Base-by-base conservation (phyloP, 768 basidiomycete species). In the Naganishia friedmannii region DNA sequence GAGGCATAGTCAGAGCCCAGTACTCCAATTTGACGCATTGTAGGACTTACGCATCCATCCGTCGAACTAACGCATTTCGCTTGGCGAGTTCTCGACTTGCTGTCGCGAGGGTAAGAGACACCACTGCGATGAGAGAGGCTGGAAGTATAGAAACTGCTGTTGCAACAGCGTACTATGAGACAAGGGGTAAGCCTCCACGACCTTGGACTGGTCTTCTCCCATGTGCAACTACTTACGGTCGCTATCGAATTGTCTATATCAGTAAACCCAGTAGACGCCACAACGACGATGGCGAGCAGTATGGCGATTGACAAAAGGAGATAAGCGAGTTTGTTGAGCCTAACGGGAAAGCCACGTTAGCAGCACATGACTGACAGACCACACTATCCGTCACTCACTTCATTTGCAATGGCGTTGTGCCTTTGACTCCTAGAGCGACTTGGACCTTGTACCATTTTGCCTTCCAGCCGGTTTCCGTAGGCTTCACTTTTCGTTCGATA, bases 21-120 rank as follows among this genome's bases (percentile, higher is more conserved):
- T 15, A n/a, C 39, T 9, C 19, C 3, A 21, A 23, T 53, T 1
- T 34, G 10, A 37, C 15, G 6, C 42, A 45, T 34, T 4, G 28
- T 28, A n/a, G 42, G 12, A 69, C 68, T 69, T 31, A 82, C 26
- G 87, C 87, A 72, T 88, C 87, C 71, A 89, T 84, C 66, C 86
- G 84, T 39, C 87, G 83, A 19, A 88, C 86, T 68, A 89, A 85
- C 39, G 88, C 88, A 71, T 88, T 83, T 45, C 84, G 79, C 57
- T 80, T 80, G 5, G 85, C 84, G 76, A 87, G 84, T 65, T 85
- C 85, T 28, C 83, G 82, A 1, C 86, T 86, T 0, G 86, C 87
- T 19, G 84, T 84, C 37, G 87, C 86, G 56, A 87, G 76, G 0
- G 86, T 88, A 53, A 88, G 82, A 2, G 86, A 85, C 74, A 88